Base-by-base conservation (phyloP, 768 basidiomycete species). In the Pleurotus djamor region DNA sequence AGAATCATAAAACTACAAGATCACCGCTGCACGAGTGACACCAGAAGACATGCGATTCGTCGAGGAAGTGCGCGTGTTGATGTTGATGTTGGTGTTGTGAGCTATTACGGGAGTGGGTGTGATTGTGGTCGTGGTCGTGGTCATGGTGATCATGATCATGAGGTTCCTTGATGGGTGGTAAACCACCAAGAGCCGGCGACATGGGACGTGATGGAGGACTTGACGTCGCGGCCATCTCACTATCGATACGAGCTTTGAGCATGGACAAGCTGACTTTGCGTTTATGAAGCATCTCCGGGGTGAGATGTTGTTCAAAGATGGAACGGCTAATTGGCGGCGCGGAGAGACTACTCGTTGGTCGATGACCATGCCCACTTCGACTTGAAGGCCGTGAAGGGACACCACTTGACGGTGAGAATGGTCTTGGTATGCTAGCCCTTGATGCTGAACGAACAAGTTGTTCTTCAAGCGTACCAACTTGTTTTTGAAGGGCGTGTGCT, bases 21-120 rank as follows among this genome's bases (percentile, higher is more conserved):
- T 94, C 92, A 49, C 92, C 92, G 51, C 75, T 78, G 78, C 92
- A 94, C 16, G 89, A 84, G 67, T 86, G 81, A 74, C 92, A 94
- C 91, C 92, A 94, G 74, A 94, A 94, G 14, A 94, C 84, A 68
- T 94, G 92, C 32, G 91, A 86, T 64, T 94, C 92, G 66, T 94
- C 92, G 75, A 93, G 75, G 68, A 93, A 94, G 67, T 92, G 91
- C 3, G 89, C 80, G 54, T 87, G 84, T 62, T 74, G 21, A 28
- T 28, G 21, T 28, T 28, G 21, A 28, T 28, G 21, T 28, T 28
- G 21, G 3, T 28, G 72, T 34, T 64, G 59, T 49, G 71, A 66
- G 59, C 67, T 67, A 32, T 66, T 67, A 34, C 63, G 64, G 50
- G 41, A 69, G 64, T 28, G 68, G 63, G 17, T 67, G 57, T 65